Conservation (phyloP, 1,139 yeast genomes). For the Yamadazyma spencermartinsiae region DNA sequence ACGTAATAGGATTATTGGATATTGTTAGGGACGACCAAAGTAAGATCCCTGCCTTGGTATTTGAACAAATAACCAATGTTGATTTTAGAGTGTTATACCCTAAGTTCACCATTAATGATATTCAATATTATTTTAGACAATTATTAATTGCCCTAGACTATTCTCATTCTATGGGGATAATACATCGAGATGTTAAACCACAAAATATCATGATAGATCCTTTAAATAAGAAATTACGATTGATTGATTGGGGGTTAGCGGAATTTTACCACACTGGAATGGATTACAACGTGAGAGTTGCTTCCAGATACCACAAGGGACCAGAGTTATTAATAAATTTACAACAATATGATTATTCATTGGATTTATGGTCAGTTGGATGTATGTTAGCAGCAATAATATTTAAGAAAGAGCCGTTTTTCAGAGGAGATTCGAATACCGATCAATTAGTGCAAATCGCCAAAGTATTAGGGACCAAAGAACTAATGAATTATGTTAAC, state of each 20-base stretch:
- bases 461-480: constrained; percentile 73
- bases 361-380: constrained; percentile 82
- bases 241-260: constrained; percentile 85
- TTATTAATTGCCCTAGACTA: constrained; percentile 70
- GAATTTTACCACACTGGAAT: constrained; percentile 79
- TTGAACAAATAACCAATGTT: constrained; percentile 68
- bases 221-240: constrained; percentile 54
- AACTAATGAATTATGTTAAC: constrained; percentile 55
- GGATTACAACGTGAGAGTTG: constrained; percentile 79
- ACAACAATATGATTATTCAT: constrained; percentile 74
- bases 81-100: constrained; percentile 76
- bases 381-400: constrained; percentile 78
- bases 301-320: constrained; percentile 78
- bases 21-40: constrained; percentile 74
- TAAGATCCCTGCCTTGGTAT: constrained; percentile 73
- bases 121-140: constrained; percentile 70
- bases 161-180: constrained; percentile 80
- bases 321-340: constrained; percentile 75
- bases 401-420: constrained; percentile 75
- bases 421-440: constrained; percentile 75
- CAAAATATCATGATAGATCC: constrained; percentile 87
- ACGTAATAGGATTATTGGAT: constrained; percentile 65
- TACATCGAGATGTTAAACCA: constrained; percentile 84
- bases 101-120: constrained; percentile 58
- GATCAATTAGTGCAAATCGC: constrained; percentile 81